Base-by-base conservation (phyloP, 2,329 filamentous ascomycete genomes). In the Ophiocordyceps camponoti-saundersi region DNA sequence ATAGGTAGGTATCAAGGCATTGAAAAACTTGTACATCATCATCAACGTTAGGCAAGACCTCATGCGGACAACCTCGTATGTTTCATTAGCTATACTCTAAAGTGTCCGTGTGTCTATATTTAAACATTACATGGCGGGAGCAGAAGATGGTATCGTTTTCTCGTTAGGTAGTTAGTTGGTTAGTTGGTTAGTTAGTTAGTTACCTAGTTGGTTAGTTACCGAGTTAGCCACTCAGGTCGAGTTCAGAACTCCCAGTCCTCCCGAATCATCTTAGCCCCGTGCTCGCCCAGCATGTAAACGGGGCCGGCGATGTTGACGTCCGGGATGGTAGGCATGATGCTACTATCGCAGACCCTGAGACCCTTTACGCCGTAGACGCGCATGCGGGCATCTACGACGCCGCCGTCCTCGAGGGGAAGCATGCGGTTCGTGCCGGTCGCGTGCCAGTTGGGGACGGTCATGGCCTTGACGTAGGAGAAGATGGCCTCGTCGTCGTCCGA, bases 211-310 rank as follows among this genome's bases (percentile, higher is more conserved):
- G n/a, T n/a, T n/a, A n/a, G n/a, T n/a, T n/a, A n/a, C n/a, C n/a
- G n/a, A n/a, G n/a, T n/a, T n/a, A n/a, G n/a, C n/a, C n/a, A n/a
- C n/a, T n/a, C n/a, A n/a, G n/a, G n/a, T n/a, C n/a, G n/a, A n/a
- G n/a, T 11, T 36, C 11, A 36, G 16, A 36, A 36, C 32, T n/a
- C 11, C 32, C 32, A 36, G 11, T 36, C 32, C 32, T 36, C n/a
- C n/a, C 20, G n/a, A 20, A 42, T 42, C 16, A 21, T 21, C 11
- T 42, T 20, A 6, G 39, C 39, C n/a, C 39, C 63, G 61, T 72
- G 79, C 56, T 80, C 75, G 6, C 63, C 75, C 48, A 78, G 55
- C 69, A 73, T 75, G 52, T 80, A 80, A 2, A 79, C 74, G 2
- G 71, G 66, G 48, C 75, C 77, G 56, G 79, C 74, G 44, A 77